Evolutionary conservation across 306 rosid species (phyloP), one percentile per base, ranked within the genome.

Genomic region (cucumber (Cucumis sativus)): DNA sequence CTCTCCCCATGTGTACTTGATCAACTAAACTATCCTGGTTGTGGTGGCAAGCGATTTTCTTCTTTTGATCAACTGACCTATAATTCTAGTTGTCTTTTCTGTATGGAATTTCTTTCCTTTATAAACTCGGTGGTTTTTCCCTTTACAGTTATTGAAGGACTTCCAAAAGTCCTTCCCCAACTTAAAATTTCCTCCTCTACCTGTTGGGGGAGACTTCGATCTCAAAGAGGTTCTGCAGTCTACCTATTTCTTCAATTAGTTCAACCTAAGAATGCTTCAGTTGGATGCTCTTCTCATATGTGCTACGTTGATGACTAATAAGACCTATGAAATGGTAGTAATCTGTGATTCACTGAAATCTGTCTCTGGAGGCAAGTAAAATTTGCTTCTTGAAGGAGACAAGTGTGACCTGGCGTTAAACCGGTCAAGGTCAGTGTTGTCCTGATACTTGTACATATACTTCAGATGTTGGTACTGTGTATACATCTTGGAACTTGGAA

Each of bases 191-290:
- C 97, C 98, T 60, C 88, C 89, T 45, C 79, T 94, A 63, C 98
- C 97, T 2, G 92, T 74, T 55, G 90, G 97, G 55, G 98, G 98
- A 73, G 96, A 91, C 82, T 95, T 92, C 1, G 89, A 92, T 84
- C 92, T 91, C 52, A 89, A 75, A 80, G 89, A 90, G 67, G 97
- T 91, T 81, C 80, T 92, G 78, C 81, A 64, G 71, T 94, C 97
- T 72, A 77, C 90, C 7, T 94, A 90, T 82, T 91, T 94, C 85
- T 91, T 94, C 88, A 92, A 91, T 86, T 94, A 90, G 86, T 82
- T 77, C 47, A 39, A 37, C 57, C 65, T 61, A 60, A 47, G 17
- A 63, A 82, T 72, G 78, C 74, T 71, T 78, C 71, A 51, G 74
- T 64, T 73, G 18, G 79, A 55, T 37, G 82, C 62, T 76, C 69